A percentile compares a stretch with the other conserved stretches of the same genome.
Conservation (phyloP, 768 basidiomycete species). For the Calocybe cyanea region DNA sequence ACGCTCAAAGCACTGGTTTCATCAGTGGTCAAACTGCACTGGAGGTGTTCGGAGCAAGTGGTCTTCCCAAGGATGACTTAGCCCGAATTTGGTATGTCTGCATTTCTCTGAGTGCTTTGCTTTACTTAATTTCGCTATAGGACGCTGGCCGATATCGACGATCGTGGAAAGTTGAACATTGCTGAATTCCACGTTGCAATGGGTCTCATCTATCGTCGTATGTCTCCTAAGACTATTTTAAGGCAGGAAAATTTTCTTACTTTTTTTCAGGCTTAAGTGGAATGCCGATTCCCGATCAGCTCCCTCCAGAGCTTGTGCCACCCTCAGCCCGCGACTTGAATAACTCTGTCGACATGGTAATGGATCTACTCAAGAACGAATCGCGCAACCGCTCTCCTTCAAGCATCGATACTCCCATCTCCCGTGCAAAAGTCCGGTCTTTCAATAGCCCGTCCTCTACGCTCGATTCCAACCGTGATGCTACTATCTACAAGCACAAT, state of each 20-base stretch:
- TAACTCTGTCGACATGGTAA: slow-evolving; percentile 84
- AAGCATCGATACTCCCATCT: slow-evolving; percentile 48
- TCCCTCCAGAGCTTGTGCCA: slow-evolving; percentile 88
- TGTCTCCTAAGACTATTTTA: slow-evolving; percentile 26
- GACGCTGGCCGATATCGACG: slow-evolving; percentile 89
- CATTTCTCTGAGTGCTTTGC: not conserved
- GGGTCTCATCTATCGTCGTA: slow-evolving; percentile 95
- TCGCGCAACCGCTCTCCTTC: slow-evolving; percentile 67
- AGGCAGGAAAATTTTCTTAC: slow-evolving; percentile 3
- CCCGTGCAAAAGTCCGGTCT: slow-evolving; percentile 66
- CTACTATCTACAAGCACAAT: slow-evolving; percentile 86
- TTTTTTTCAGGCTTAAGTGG: slow-evolving; percentile 77
- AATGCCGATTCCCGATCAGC: slow-evolving; percentile 79
- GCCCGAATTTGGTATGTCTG: slow-evolving; percentile 84
- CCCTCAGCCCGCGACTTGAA: slow-evolving; percentile 89
- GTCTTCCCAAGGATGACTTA: slow-evolving; percentile 82
- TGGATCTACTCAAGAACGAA: slow-evolving; percentile 84
- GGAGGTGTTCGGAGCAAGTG: slow-evolving; percentile 94
- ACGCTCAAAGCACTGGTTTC: slow-evolving; percentile 74
- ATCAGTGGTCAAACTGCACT: slow-evolving; percentile 80
- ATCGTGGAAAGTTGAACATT: slow-evolving; percentile 92
- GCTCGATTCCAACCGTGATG: slow-evolving; percentile 68
- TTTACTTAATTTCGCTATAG: slow-evolving; percentile 34
- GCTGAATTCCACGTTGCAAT: slow-evolving; percentile 98
- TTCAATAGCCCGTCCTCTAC: slow-evolving; percentile 55